Percentiles rank a stretch among this genome's conserved stretches.
Evolutionary conservation across 164 flowering plant genomes (phyloP).

Genomic region (Sextonia rubra): DNA sequence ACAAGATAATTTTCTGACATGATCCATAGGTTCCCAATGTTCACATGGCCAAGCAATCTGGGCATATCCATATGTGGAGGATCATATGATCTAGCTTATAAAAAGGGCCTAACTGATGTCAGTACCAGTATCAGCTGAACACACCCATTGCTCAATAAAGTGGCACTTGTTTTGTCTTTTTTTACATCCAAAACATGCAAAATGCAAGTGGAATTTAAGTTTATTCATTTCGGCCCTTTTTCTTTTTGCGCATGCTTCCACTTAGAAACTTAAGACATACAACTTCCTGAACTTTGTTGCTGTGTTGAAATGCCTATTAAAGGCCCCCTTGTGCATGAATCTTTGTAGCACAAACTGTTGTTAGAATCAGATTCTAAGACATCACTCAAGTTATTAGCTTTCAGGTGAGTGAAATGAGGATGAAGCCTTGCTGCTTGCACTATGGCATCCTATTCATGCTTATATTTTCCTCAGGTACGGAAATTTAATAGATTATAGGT

Average conservation of each 20-base stretch:
- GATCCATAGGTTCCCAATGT: no score
- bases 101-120: not conserved
- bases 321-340: not conserved
- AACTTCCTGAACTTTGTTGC: not conserved
- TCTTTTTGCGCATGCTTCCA: not conserved
- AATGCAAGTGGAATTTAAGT: not conserved
- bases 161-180: no score
- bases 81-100: not conserved
- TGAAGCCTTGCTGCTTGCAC: not conserved
- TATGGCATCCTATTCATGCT: not conserved
- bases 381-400: not conserved
- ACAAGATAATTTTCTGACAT: no score
- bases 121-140: not conserved
- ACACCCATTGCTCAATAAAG: not conserved
- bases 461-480: not conserved
- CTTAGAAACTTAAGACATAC: not conserved
- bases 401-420: not conserved
- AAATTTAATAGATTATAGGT: not conserved
- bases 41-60: not conserved
- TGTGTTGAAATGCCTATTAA: not conserved
- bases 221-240: not conserved
- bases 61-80: not conserved
- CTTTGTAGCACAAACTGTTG: not conserved
- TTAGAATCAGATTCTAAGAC: constrained; percentile 1
- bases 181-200: no score